Conservation (phyloP, 805 yeast species). For the Candida nitratophila region DNA sequence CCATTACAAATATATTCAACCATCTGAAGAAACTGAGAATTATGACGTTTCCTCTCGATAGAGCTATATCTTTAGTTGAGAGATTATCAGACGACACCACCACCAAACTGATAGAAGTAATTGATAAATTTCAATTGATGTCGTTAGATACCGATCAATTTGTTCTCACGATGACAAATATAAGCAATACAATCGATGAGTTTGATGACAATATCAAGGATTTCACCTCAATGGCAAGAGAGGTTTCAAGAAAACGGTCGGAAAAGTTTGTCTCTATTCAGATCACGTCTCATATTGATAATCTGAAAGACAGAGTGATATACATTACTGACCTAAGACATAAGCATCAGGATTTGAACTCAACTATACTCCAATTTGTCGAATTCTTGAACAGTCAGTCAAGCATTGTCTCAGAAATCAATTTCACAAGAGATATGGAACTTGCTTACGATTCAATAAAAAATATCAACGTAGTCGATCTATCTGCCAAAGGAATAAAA, state of each 20-base stretch:
- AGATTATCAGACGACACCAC: constrained; percentile 54
- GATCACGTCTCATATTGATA: constrained; percentile 37
- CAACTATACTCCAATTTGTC: constrained; percentile 6
- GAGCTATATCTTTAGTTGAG: constrained; percentile 63
- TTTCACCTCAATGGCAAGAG: constrained; percentile 62
- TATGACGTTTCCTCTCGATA: constrained; percentile 53
- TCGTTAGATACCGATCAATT: constrained; percentile 35
- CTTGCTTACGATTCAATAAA: constrained; percentile 35
- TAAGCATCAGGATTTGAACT: constrained; percentile 44
- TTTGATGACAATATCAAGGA: constrained; percentile 62
- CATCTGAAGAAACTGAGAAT: constrained; percentile 60
- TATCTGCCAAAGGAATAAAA: constrained; percentile 27
- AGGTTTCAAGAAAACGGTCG: constrained; percentile 62
- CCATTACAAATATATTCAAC: constrained; percentile 42
- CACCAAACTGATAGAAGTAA: constrained; percentile 31
- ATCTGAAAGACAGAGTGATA: constrained; percentile 35
- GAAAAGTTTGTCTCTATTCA: constrained; percentile 64
- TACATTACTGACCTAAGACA: constrained; percentile 39
- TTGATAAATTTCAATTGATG: constrained; percentile 37
- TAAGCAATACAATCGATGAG: constrained; percentile 30
- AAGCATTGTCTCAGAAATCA: not conserved
- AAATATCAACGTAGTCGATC: constrained; percentile 31
- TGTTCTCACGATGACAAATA: constrained; percentile 18
- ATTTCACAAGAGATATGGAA: constrained; percentile 27
- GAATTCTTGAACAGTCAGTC: not conserved